Evolutionary conservation across 345 rosid species (phyloP), one percentile per base, ranked within the genome.

Genomic region (Luvunga scandens): DNA sequence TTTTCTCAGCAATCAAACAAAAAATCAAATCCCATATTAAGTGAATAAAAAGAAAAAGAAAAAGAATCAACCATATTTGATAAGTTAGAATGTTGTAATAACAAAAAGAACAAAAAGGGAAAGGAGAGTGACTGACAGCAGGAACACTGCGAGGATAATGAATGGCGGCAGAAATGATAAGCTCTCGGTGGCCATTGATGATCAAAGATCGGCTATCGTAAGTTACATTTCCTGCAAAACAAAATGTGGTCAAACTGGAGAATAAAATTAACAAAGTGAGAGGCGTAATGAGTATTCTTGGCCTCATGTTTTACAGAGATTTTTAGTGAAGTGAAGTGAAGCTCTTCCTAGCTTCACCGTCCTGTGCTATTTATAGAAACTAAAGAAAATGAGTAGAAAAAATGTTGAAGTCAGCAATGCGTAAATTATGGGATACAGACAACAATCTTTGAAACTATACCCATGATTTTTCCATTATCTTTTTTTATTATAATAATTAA

Each of bases 141-240:
- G 92, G 92, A 36, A 87, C 90, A 48, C 92, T 89, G 65, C 92
- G 90, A 74, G 92, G 92, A 38, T 87, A 89, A 73, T 89, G 92
- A 83, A 89, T 89, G 77, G 92, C 71, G 48, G 90, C 90, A 33
- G 92, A 89, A 66, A 89, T 84, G 77, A 89, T 79, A 48, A 89
- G 89, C 86, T 83, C 86, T 28, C 87, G 68, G 66, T 83, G 76
- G 28, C 92, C 90, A 73, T 89, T 78, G 69, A 89, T 80, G 76
- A 89, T 79, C 57, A 89, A 80, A 71, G 92, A 89, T 25, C 88
- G 87, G 25, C 50, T 71, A 71, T 87, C 90, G 62, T 89, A 87
- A 2, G 88, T 86, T 62, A 89, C 88, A 75, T 89, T 89, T 9
- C 78, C 77, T 4, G 82, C 82, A 0, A 8, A 62, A 33, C 76